Evolutionary conservation across 1,139 yeast genomes (phyloP), one percentile per base, ranked within the genome.

Genomic region (Lodderomyces oxycetoniae): DNA sequence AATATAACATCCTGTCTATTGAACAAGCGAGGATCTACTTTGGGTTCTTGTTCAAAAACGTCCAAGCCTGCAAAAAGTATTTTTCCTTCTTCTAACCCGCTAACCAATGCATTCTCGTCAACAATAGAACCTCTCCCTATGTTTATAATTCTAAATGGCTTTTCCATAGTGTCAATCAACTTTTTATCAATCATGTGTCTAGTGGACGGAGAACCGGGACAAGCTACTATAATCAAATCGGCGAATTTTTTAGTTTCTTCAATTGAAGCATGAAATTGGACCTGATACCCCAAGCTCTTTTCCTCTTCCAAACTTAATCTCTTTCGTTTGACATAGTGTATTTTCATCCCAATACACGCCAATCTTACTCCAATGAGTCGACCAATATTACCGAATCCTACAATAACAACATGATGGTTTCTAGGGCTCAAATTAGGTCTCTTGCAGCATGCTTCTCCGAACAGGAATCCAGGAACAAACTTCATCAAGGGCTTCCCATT

Each of bases 321-420:
- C 0, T 64, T 61, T 45, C 91, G 64, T 48, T 81, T 82, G 40
- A 74, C 70, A 48, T 81, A 83, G 45, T 72, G 72, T 21, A 84
- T 67, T 14, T 73, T 59, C 88, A 85, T 80, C 5, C 88, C 89
- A 28, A 86, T 59, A 7, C 61, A 62, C 21, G 61, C 41, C 44
- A 84, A 64, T 45, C 83, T 66, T 31, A 59, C 53, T 3, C 79
- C 94, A 34, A 83, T 74, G 24, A 71, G 66, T 49, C 69, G 69
- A 4, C 95, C 95, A 47, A 86, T 85, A 27, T 75, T 67, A 2
- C 95, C 95, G 49, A 85, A 79, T 0, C 95, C 95, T 2, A 83
- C 74, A 28, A 86, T 71, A 4, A 84, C 78, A 1, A 69, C 89
- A 22, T 63, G 60, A 47, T 79, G 82, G 29, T 77, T 78, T 5